These are phyloP conservation scores for Eucalyptus lansdowneana DNA, from an alignment of 345 rosid species.

Conservation along the genomic window DNA sequence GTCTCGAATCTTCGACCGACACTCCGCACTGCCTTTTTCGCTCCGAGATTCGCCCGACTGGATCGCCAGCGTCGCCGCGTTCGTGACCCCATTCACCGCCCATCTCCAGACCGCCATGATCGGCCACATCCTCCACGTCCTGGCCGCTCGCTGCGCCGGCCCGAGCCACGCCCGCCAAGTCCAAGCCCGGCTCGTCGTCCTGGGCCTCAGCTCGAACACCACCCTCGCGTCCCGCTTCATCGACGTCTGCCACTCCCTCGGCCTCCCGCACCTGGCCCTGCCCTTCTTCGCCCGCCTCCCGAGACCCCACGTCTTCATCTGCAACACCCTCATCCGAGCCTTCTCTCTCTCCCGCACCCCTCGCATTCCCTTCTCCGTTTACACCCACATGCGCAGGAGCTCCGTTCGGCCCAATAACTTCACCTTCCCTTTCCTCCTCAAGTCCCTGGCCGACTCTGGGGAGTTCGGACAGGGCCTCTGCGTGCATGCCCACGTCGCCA, in stretches of 20 bases:
- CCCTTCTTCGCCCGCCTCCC: conserved; percentile 12
- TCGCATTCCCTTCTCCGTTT: conserved; percentile 15
- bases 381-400: conserved; percentile 16
- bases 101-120: conserved; percentile 1
- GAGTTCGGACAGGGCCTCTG: conserved; percentile 11
- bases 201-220: conserved; percentile 12
- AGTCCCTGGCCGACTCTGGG: conserved; percentile 30
- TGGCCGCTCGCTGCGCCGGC: conserved; percentile 3
- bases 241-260: conserved; percentile 14
- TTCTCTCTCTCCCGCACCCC: conserved; percentile 30
- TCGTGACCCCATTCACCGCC: neutral
- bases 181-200: conserved; percentile 28
- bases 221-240: conserved; percentile 23
- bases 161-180: conserved; percentile 27
- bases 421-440: conserved; percentile 48
- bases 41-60: neutral
- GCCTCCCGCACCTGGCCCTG: conserved; percentile 7
- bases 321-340: conserved; percentile 37
- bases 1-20: neutral
- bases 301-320: conserved; percentile 31
- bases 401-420: conserved; percentile 23
- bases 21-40: neutral
- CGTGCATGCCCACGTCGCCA: conserved; percentile 33
- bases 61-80: neutral
- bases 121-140: conserved; percentile 11